Percentiles rank a stretch among this genome's conserved stretches.
Evolutionary conservation across 1,284 basidiomycete genomes (phyloP).

Genomic region (Pyrrhoderma noxium): DNA sequence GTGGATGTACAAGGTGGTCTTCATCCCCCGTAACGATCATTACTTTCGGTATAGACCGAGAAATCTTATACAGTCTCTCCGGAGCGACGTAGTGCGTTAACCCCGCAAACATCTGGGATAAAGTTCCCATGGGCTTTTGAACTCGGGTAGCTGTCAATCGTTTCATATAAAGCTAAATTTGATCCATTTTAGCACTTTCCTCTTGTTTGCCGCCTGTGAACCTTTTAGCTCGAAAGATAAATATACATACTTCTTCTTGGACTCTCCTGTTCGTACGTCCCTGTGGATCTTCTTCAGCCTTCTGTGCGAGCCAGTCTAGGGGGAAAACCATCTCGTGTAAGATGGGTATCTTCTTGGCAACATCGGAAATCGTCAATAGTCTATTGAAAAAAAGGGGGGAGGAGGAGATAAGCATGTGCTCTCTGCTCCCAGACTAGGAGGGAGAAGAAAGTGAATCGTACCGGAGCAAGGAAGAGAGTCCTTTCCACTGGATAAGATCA

Average conservation of each 20-base stretch:
- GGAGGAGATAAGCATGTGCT: not conserved
- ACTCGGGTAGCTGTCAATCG: conserved; percentile 51
- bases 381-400: no score
- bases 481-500: conserved; percentile 46
- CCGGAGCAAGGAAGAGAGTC: conserved; percentile 33
- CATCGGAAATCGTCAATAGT: conserved; percentile 42
- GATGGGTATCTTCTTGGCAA: conserved; percentile 43
- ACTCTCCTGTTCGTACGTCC: conserved; percentile 58
- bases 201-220: not conserved
- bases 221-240: no score
- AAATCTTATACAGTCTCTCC: conserved; percentile 48
- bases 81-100: conserved; percentile 61
- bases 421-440: no score
- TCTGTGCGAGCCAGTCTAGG: conserved; percentile 45
- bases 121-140: conserved; percentile 53
- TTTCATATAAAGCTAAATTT: conserved; percentile 39
- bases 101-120: conserved; percentile 73
- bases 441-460: no score
- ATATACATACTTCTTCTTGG: conserved; percentile 44
- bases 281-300: conserved; percentile 40
- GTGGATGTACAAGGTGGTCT: conserved; percentile 58
- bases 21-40: conserved; percentile 69
- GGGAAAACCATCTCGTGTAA: conserved; percentile 60
- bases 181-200: not conserved
- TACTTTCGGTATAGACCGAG: conserved; percentile 51